Evolutionary conservation across 129 eudicot genomes (phyloP).

Genomic region (Helianthus annuus): HanXRQr2.0-SUNRISE NC_035448.2:199888713-199889212

Average conservation of each 20-base stretch:
- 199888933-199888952: constrained; percentile 8
- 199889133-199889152: not conserved
- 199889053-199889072: constrained; percentile 19
- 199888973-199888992: constrained; percentile 42
- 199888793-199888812: constrained; percentile 40
- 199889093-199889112: constrained; percentile 10
- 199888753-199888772: constrained; percentile 35
- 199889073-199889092: constrained; percentile 24
- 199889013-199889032: constrained; percentile 89
- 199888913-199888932: constrained; percentile 32
- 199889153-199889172: constrained; percentile 1
- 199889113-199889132: constrained; percentile 12
- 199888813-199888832: constrained; percentile 45
- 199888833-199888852: constrained; percentile 82
- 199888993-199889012: constrained; percentile 92
- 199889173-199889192: no score
- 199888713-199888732: constrained; percentile 39
- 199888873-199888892: constrained; percentile 46
- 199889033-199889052: constrained; percentile 47
- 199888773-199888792: constrained; percentile 69
- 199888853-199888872: constrained; percentile 59
- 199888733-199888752: constrained; percentile 43
- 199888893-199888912: constrained; percentile 24
- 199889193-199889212: no score
- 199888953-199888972: constrained; percentile 1